Base-by-base conservation (phyloP, 306 rosid genomes). In the Fragaria nilgerrensis region DNA sequence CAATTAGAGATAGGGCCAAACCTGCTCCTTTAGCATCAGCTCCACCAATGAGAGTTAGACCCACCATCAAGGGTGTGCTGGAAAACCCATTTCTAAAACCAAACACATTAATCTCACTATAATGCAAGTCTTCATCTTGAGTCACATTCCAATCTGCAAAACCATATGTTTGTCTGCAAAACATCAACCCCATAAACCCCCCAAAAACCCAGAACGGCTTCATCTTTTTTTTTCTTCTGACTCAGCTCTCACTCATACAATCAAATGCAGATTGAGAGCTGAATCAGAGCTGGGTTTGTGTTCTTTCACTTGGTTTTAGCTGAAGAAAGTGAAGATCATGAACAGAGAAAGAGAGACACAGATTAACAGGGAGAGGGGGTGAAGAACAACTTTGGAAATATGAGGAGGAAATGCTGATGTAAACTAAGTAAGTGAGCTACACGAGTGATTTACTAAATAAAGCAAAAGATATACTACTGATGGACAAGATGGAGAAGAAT, bases 11-110 rank as follows among this genome's bases (percentile, higher is more conserved):
- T 15, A 23, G 17, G 39, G 76, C 36, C 48, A 70, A 70, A 94
- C 98, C 98, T 75, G 97, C 98, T 89, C 90, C 91, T 87, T 82
- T 90, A 36, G 92, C 84, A 66, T 64, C 84, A 44, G 97, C 98
- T 70, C 83, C 85, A 1, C 80, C 85, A 81, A 95, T 81, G 78
- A 95, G 97, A 77, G 97, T 95, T 76, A 95, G 96, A 25, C 91
- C 91, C 32, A 92, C 97, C 55, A 92, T 78, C 27, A 90, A 84
- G 68, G 68, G 53, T 56, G 53, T 56, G 68, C 36, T 73, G 39
- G 39, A 73, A 16, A 73, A 37, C 52, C 68, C 68, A 56, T 73
- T 23, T 23, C 37, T 15, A 56, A 56, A 56, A 25, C 68, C 68
- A 56, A 55, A 56, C 9, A 73, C 55, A 56, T 73, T 73, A 56